Evolutionary conservation across 78 protist species (phyloP).

Genomic region (Dictyostelium citrinum): DNA sequence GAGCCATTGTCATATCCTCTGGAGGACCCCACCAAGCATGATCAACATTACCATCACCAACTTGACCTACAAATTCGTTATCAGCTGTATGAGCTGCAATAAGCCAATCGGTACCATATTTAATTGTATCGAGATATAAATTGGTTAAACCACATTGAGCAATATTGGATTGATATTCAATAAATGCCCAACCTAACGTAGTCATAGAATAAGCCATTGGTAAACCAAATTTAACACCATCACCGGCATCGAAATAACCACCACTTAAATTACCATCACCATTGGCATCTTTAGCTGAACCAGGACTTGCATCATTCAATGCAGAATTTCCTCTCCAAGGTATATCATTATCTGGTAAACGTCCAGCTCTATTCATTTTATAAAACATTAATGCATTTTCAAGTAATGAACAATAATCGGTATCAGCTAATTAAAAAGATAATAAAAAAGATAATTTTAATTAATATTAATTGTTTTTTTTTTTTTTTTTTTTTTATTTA

Average conservation of each 20-base stretch:
- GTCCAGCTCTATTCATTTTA: constrained; percentile 33
- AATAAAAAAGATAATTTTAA: not conserved
- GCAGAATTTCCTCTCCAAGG: constrained; percentile 19
- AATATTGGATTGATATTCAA: not conserved
- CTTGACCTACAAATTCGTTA: constrained; percentile 43
- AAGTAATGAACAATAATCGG: constrained; percentile 12
- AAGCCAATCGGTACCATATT: constrained; percentile 60
- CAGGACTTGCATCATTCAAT: not conserved
- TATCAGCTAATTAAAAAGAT: not conserved
- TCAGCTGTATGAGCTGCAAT: constrained; percentile 16
- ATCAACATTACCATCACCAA: constrained; percentile 62
- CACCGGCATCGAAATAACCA: constrained; percentile 60
- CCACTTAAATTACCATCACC: constrained; percentile 14
- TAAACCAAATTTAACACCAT: constrained; percentile 30
- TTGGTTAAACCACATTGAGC: constrained; percentile 1
- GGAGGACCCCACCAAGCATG: constrained; percentile 77
- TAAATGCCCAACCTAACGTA: constrained; percentile 16
- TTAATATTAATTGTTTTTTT: not conserved
- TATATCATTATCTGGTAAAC: constrained; percentile 28
- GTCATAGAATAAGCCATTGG: constrained; percentile 67
- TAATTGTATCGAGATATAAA: constrained; percentile 24
- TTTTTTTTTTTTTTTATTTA: not conserved
- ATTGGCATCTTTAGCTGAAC: not conserved
- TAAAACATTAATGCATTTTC: constrained; percentile 24
- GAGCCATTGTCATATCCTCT: constrained; percentile 19